Evolutionary conservation across 495 filamentous ascomycete genomes (phyloP), one percentile per base, ranked within the genome.

Genomic region (Neurospora sp.): DNA sequence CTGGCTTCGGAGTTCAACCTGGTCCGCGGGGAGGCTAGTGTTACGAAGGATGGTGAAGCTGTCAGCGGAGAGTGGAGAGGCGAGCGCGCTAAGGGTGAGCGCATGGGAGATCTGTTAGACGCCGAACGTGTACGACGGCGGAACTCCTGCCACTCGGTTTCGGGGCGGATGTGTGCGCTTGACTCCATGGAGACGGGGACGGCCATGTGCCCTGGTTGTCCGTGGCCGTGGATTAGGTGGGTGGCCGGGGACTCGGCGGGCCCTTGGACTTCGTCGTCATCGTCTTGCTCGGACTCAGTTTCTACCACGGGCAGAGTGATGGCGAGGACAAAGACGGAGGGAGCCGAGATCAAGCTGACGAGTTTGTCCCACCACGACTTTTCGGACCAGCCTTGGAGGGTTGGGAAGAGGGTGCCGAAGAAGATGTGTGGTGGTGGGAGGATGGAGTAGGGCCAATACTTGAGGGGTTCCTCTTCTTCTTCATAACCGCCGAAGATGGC

Each of bases 241-340:
- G 27, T 66, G 3, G 22, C 53, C 0, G 75, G 68, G 68, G 73
- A 76, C 41, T 84, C 81, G 3, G 79, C 77, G 20, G 18, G 22
- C 2, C 40, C 69, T 2, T 71, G 38, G 1, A 59, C 70, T 11
- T 81, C 81, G n/a, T 89, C 86, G 2, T 85, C 81, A 4, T 87
- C 82, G 40, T 86, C 85, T 12, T 87, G 84, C 10, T 86, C 81
- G 46, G 75, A 68, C 40, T 88, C 87, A 0, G 79, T 81, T 72
- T 98, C 94, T 10, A 97, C 89, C 0, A 98, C 94, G 4, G 96
- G 96, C n/a, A 99, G 79, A 0, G 96, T 98, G 41, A 96, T 90
- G 0, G 94, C 94, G 12, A 99, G 86, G 6, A 97, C 84, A 70
- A 99, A 94, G 39, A 98, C 92, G 76, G 91, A 97, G 5, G 96